Base-by-base conservation (phyloP, 371 early-diverging fungal species). In the Mortierella sp. region DNA sequence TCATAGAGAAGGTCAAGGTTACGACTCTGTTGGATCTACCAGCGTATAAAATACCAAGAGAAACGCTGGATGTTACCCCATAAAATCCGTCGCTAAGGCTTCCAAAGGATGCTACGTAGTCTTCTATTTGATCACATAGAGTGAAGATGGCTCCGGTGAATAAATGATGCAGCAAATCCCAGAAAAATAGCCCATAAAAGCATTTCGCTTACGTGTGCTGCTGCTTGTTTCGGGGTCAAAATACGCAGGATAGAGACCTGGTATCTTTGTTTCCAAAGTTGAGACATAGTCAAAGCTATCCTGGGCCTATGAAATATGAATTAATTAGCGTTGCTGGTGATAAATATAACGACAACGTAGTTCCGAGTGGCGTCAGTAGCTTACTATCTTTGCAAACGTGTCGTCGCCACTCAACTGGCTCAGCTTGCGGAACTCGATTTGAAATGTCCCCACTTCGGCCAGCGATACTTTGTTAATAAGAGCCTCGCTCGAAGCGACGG, bases 351-450 rank as follows among this genome's bases (percentile, higher is more conserved):
- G 16, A 43, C 10, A 43, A 9, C 55, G 32, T 16, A 61, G 37
- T 14, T 11, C 16, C 16, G 11, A 43, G 16, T 2, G 30, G 30
- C 30, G 30, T 30, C 30, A 43, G 40, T 45, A 11, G 78, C 20
- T 26, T 90, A 93, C 75, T 16, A 70, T 45, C n/a, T 52, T 18
- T 28, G 10, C 16, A 63, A 66, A 76, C 65, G 66, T 77, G 16
- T 81, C 73, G 52, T 93, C 84, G 1, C 88, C 87, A 0, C 94
- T 93, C 43, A 95, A 84, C 32, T 92, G 85, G 8, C 92, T 90
- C 49, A 97, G 86, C 45, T 90, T 87, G 47, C 94, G 92, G 78
- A 96, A 94, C 83, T 97, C 98, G 22, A 98, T 76, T 64, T 96
- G 88, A 16, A 97, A 78, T 0, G 96, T 93, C 3, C 95, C 95